Conservation (phyloP, 805 yeast species). For the Ogataea wickerhamii region DNA sequence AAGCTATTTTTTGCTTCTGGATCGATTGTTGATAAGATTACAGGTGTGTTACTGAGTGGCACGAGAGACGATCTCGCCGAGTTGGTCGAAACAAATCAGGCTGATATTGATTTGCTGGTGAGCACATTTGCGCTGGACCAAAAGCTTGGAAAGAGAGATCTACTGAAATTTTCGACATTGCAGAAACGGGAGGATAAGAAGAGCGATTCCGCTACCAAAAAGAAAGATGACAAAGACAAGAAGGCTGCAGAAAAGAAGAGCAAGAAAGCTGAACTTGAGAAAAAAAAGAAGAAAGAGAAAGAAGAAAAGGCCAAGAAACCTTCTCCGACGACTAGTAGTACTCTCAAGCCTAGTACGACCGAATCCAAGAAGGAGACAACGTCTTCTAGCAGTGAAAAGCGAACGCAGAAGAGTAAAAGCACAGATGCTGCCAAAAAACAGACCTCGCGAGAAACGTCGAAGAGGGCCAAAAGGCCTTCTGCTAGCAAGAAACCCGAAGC, state of each 20-base stretch:
- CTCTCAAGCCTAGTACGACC: not conserved
- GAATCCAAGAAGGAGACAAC: not conserved
- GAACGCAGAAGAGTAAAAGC: not conserved
- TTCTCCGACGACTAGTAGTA: not conserved
- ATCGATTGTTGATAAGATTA: conserved; percentile 6
- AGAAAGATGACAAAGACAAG: not conserved
- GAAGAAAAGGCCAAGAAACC: not conserved
- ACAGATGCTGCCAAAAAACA: not conserved
- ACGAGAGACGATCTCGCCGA: conserved; percentile 6
- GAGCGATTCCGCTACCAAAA: conserved; percentile 1
- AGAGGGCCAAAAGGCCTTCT: not conserved
- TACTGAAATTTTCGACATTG: not conserved
- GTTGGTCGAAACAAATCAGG: conserved; percentile 2
- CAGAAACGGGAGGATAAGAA: conserved; percentile 3
- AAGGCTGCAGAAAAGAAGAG: conserved; percentile 3
- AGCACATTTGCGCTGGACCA: not conserved
- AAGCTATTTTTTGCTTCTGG: not conserved
- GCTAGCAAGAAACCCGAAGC: not conserved
- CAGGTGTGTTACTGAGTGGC: conserved; percentile 3
- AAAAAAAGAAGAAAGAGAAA: conserved; percentile 3
- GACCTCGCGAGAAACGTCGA: not conserved
- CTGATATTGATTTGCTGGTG: conserved; percentile 2
- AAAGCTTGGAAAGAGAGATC: not conserved
- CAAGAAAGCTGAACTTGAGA: conserved; percentile 2
- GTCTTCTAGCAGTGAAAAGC: not conserved